Evolutionary conservation across 345 rosid genomes (phyloP).

Genomic region (Geranium brycei): DNA sequence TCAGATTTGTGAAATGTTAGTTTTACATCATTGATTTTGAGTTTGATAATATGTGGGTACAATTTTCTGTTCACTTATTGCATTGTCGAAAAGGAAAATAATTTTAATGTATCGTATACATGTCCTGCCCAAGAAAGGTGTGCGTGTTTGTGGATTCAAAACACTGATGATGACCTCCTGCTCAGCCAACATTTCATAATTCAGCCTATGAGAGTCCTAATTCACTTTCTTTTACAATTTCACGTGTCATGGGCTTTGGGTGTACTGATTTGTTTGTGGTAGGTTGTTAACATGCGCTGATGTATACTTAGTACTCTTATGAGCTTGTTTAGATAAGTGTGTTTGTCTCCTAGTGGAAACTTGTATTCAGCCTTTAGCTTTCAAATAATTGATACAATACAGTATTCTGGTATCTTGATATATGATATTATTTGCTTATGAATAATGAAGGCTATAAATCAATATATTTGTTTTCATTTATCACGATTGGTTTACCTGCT

Average conservation of each 20-base stretch:
- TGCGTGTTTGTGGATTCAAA: not conserved
- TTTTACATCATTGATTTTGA: too few species aligned
- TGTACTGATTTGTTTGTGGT: not conserved
- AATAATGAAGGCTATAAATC: not conserved
- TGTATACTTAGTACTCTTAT: too few species aligned
- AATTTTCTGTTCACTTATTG: too few species aligned
- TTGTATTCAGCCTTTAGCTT: too few species aligned
- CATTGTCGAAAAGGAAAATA: too few species aligned
- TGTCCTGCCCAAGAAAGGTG: not conserved
- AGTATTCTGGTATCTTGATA: not conserved
- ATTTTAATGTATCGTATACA: not conserved
- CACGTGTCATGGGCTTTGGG: not conserved
- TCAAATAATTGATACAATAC: not conserved
- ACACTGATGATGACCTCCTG: not conserved
- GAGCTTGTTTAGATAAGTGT: too few species aligned
- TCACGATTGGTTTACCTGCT: constrained; percentile 10
- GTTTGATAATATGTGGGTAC: too few species aligned
- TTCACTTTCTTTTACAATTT: not conserved
- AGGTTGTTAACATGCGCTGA: not conserved
- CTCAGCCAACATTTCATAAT: too few species aligned
- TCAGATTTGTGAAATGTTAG: not conserved
- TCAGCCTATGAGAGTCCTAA: not conserved
- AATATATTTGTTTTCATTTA: not conserved
- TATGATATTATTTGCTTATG: not conserved
- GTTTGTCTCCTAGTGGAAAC: too few species aligned